Evolutionary conservation across 371 early-diverging fungal species (phyloP).

Genomic region (Rhizopus sp.): DNA sequence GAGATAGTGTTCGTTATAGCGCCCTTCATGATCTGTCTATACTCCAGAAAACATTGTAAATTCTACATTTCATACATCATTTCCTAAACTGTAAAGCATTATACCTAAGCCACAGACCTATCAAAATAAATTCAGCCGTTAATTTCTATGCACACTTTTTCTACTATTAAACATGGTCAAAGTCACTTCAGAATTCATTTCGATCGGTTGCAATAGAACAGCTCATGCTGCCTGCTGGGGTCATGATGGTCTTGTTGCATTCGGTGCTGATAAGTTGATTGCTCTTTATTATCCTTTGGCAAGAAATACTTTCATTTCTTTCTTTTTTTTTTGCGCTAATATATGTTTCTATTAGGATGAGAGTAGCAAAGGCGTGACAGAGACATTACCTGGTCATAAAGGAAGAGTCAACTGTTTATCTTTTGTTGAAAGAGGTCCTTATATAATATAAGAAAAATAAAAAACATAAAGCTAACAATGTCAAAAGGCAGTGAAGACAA

Average conservation of each 20-base stretch:
- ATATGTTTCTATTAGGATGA: constrained; percentile 40
- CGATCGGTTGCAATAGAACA: constrained; percentile 74
- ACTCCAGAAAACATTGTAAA: constrained; percentile 4
- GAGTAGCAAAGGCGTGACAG: constrained; percentile 51
- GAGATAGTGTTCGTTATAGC: constrained; percentile 30
- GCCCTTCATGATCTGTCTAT: constrained; percentile 36
- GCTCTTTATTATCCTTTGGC: constrained; percentile 79
- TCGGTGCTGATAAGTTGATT: constrained; percentile 71
- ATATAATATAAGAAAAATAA: background rate
- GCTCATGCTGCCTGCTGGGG: constrained; percentile 66
- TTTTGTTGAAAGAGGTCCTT: constrained; percentile 63
- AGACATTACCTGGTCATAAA: constrained; percentile 81
- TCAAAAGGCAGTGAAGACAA: constrained; percentile 44
- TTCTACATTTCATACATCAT: no score
- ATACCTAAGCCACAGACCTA: constrained; percentile 7
- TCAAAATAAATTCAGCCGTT: background rate
- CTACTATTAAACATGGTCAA: constrained; percentile 23
- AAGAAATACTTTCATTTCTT: constrained; percentile 14
- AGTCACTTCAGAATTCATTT: constrained; percentile 60
- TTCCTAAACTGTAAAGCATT: background rate
- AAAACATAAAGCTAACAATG: background rate
- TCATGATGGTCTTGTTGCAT: constrained; percentile 68
- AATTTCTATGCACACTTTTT: background rate
- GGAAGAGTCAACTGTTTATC: constrained; percentile 79
- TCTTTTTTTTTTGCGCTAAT: background rate